Evolutionary conservation across 306 rosid genomes (phyloP).

Genomic region (Cicer bijugum): DNA sequence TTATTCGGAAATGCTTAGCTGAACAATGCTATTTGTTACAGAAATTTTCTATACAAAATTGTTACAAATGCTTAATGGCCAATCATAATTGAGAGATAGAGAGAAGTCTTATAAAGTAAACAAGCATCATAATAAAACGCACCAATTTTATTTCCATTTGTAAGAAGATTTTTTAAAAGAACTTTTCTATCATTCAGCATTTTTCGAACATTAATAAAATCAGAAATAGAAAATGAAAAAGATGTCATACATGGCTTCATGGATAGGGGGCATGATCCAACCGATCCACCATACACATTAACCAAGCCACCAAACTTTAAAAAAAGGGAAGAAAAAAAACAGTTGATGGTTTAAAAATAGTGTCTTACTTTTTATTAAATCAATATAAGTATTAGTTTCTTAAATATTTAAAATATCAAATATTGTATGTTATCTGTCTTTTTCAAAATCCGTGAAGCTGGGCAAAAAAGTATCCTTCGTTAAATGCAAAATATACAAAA

Average conservation of each 20-base stretch:
- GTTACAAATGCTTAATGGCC: neutral
- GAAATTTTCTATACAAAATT: neutral
- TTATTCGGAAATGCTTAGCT: neutral
- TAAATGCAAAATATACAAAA: slow-evolving; percentile 43
- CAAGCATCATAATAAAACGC: neutral
- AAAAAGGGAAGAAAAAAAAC: neutral
- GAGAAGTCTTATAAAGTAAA: neutral
- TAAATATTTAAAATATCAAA: neutral
- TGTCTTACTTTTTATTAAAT: neutral
- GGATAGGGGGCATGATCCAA: neutral
- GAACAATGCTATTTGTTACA: slow-evolving; percentile 3
- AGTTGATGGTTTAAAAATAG: neutral
- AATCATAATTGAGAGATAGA: neutral
- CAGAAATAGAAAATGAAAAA: slow-evolving; percentile 10
- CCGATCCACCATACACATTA: neutral
- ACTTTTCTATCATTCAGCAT: slow-evolving; percentile 2
- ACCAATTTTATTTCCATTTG: neutral
- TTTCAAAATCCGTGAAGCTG: slow-evolving; percentile 44
- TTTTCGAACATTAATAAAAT: slow-evolving; percentile 20
- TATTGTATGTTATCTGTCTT: neutral
- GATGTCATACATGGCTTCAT: slow-evolving; percentile 32
- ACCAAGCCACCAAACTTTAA: slow-evolving; percentile 2
- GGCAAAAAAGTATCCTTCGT: slow-evolving; percentile 44
- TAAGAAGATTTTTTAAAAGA: neutral
- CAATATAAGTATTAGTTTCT: neutral